Base-by-base conservation (phyloP, 1,284 basidiomycete species). In the Phlebopus sp. region DNA sequence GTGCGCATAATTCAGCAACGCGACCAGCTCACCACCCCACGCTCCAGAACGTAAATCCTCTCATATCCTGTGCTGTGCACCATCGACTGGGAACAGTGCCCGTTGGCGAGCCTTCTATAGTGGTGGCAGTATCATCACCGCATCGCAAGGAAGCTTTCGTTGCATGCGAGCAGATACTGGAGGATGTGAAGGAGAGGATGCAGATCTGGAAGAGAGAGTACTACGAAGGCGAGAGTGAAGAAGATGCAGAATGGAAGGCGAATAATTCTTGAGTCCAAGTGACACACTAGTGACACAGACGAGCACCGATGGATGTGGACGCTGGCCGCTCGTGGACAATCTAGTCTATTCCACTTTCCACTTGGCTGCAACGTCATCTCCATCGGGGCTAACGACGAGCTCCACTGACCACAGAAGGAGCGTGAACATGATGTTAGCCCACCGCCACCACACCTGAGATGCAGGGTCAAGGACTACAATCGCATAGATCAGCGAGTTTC, bases 181-280 rank as follows among this genome's bases (percentile, higher is more conserved):
- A 96, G 66, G 78, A 86, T 49, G 82, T 94, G 49, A 96, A 96
- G 71, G 69, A 71, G 51, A 84, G 81, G 56, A 90, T 79, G 29
- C 90, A 90, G 63, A 86, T 95, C 55, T 95, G 92, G 92, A 95
- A 95, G 71, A 71, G 85, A 58, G 92, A 95, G 63, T 88, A 82
- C 58, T 93, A 93, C 61, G 81, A 82, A 60, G 84, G 79, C 8
- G 76, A 79, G 55, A 65, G 66, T 44, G 80, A 82, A 32, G 75
- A 73, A 40, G 74, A 74, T 44, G 82, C 86, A 13, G 76, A 81
- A 58, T 91, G 88, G 89, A 91, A 91, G 68, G 77, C 75, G 47
- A 91, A 90, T 44, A 60, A 52, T 21, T 51, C 51, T 43, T 63
- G 51, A 59, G 41, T 15, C 42, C 50, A 13, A 50, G 37, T 34